phyloP scores from a whole-genome alignment of 2,329 filamentous ascomycete genomes.

The Lachnellula subtilissima region DNA sequence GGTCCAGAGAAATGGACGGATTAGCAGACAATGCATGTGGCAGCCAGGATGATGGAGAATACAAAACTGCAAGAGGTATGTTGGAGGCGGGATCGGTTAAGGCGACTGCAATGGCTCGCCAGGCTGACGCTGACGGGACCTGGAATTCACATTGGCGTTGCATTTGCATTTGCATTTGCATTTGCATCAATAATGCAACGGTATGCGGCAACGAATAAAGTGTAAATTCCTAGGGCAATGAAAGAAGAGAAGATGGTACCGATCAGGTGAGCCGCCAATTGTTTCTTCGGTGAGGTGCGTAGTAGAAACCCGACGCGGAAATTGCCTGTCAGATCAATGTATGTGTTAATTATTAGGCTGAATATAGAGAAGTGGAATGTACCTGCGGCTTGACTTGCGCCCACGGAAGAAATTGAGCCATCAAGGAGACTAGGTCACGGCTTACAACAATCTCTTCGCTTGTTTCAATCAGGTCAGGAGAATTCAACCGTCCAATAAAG shows the following conservation, averaged over 20 bases:
- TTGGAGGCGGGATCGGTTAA: constrained; percentile 53
- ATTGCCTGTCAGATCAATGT: constrained; percentile 51
- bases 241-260: constrained; percentile 62
- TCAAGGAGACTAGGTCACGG: not conserved
- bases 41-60: constrained; percentile 53
- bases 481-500: not conserved
- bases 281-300: constrained; percentile 57
- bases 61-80: constrained; percentile 49
- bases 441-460: too few species aligned
- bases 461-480: too few species aligned
- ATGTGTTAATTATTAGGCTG: not conserved
- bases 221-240: constrained; percentile 61
- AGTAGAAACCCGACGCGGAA: constrained; percentile 66
- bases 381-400: not conserved
- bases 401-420: not conserved
- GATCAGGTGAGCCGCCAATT: constrained; percentile 61
- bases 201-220: constrained; percentile 64
- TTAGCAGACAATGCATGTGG: constrained; percentile 46
- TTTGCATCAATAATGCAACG: constrained; percentile 56
- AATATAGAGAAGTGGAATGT: too few species aligned
- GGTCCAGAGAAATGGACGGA: constrained; percentile 51
- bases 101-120: constrained; percentile 60
- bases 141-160: constrained; percentile 50
- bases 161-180: constrained; percentile 36
- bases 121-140: constrained; percentile 60